Conservation (phyloP, 768 basidiomycete species). For the Naganishia vishniacii region DNA sequence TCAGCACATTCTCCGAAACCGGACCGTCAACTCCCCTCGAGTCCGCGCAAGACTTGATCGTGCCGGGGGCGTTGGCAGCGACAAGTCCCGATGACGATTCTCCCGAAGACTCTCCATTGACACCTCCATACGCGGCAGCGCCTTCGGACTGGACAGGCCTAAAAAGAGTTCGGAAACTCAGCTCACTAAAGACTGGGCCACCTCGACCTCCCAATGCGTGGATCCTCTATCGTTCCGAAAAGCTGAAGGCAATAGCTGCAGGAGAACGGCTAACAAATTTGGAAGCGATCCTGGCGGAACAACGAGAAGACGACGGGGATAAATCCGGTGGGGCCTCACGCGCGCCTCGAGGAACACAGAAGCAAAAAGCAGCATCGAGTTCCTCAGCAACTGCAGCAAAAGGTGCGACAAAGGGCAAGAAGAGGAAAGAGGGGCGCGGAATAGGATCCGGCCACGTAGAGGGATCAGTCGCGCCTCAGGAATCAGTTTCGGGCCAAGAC, state of each 20-base stretch:
- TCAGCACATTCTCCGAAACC: not conserved
- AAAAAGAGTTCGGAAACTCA: not conserved
- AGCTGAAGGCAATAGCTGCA: slow-evolving; percentile 45
- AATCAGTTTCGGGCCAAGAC: not conserved
- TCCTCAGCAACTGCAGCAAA: not conserved
- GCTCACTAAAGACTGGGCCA: not conserved
- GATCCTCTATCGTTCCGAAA: slow-evolving; percentile 71
- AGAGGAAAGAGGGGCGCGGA: not conserved
- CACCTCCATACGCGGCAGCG: not conserved
- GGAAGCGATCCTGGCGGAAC: slow-evolving; percentile 22
- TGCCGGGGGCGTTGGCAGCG: too few relatives aligned
- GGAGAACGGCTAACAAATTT: slow-evolving; percentile 22
- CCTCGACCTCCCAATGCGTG: slow-evolving; percentile 70
- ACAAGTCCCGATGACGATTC: not conserved
- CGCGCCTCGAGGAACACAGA: too few relatives aligned
- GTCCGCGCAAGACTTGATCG: not conserved
- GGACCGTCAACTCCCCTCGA: not conserved
- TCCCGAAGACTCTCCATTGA: not conserved
- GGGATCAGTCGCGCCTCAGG: not conserved
- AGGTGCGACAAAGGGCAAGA: not conserved
- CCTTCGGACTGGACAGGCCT: not conserved
- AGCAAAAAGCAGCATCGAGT: not conserved
- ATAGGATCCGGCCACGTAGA: not conserved
- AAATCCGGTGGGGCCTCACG: not conserved
- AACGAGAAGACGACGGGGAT: slow-evolving; percentile 5